Evolutionary conservation across 768 basidiomycete species (phyloP).

Genomic region (Hemileccinum rubropunctum): DNA sequence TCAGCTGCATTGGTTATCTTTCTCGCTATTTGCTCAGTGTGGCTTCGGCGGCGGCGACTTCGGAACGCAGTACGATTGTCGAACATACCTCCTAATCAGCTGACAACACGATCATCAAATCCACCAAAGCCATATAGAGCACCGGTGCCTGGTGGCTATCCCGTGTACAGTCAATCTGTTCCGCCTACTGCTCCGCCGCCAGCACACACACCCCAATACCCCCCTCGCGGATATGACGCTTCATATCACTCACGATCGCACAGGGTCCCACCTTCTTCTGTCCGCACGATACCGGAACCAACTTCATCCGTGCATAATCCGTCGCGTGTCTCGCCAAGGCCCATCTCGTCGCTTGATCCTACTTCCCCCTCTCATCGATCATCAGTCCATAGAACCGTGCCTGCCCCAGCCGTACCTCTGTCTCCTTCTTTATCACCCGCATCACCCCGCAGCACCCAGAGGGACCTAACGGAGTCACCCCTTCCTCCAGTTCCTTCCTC

Average conservation of each 20-base stretch:
- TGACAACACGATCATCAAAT: not conserved
- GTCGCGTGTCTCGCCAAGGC: not conserved
- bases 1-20: not conserved
- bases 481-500: not conserved
- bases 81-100: not conserved
- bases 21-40: not conserved
- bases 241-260: not conserved
- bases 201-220: constrained; percentile 4
- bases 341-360: constrained; percentile 3
- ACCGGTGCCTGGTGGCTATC: not conserved
- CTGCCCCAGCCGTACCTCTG: not conserved
- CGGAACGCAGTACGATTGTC: not conserved
- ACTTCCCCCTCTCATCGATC: constrained; percentile 1
- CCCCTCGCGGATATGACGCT: constrained; percentile 4
- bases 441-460: not conserved
- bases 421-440: not conserved
- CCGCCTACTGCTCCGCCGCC: constrained; percentile 2
- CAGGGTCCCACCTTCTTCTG: not conserved
- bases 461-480: not conserved
- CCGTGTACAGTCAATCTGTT: not conserved
- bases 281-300: not conserved
- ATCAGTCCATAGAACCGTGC: not conserved
- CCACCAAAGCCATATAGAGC: not conserved
- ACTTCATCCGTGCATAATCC: not conserved
- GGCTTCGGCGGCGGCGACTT: constrained; percentile 1